Conservation (phyloP, 352 stramenopile species). For the Phytophthora brassicae region DNA sequence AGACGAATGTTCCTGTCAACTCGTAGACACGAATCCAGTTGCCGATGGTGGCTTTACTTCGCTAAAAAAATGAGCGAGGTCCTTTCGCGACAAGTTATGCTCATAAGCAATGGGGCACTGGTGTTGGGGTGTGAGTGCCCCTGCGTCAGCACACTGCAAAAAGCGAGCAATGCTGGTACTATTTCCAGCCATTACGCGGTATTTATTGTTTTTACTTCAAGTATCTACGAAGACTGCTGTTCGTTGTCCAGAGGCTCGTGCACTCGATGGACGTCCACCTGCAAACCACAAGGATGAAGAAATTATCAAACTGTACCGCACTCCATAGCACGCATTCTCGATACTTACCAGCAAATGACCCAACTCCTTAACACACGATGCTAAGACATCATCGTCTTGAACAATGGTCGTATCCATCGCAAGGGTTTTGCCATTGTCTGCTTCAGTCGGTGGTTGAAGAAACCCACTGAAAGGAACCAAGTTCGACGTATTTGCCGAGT, state of each 20-base stretch:
- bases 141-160: too few relatives aligned
- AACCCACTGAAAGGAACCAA: slow-evolving; percentile 55
- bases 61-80: too few relatives aligned
- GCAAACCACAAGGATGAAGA: background rate
- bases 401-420: slow-evolving; percentile 39
- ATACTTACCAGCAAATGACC: slow-evolving; percentile 51
- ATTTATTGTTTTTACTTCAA: too few relatives aligned
- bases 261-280: slow-evolving; percentile 42
- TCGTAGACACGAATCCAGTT: too few relatives aligned
- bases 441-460: slow-evolving; percentile 44
- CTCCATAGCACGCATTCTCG: background rate
- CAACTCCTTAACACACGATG: slow-evolving; percentile 54
- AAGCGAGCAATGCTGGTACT: too few relatives aligned
- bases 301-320: background rate
- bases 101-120: too few relatives aligned
- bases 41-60: too few relatives aligned
- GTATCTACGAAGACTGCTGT: slow-evolving; percentile 8
- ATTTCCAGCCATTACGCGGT: too few relatives aligned
- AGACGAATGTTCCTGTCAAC: too few relatives aligned
- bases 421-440: slow-evolving; percentile 32
- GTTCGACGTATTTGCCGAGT: slow-evolving; percentile 1
- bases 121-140: too few relatives aligned
- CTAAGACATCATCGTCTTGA: slow-evolving; percentile 59
- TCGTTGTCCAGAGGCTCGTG: slow-evolving; percentile 36
- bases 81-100: too few relatives aligned